A percentile compares a stretch with the other conserved stretches of the same genome.
Evolutionary conservation across 179 eudicot species (phyloP).

Genomic region (Actinidia arguta): DNA sequence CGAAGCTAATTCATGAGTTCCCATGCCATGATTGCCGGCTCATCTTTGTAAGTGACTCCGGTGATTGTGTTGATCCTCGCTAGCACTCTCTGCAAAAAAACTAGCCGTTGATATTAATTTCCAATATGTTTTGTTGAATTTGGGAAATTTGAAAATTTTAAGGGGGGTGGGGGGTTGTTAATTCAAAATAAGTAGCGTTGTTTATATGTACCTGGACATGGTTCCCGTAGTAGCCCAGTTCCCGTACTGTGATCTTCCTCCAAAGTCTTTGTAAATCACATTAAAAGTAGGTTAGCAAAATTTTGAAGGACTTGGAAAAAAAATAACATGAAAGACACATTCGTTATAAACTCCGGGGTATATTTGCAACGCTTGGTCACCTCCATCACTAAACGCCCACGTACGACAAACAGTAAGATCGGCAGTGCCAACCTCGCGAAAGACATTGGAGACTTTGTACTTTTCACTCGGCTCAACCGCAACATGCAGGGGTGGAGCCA

Average conservation of each 20-base stretch:
- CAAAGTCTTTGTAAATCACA: constrained; percentile 32
- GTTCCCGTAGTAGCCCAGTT: constrained; percentile 38
- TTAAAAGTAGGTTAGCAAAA: background rate
- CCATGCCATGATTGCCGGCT: constrained; percentile 46
- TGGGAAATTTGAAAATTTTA: no score
- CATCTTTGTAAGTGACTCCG: constrained; percentile 32
- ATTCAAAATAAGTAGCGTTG: no score
- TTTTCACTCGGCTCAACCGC: constrained; percentile 22
- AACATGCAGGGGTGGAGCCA: no score
- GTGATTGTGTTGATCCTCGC: constrained; percentile 37
- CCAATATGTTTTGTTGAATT: no score
- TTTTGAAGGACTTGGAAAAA: no score
- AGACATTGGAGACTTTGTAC: constrained; percentile 17
- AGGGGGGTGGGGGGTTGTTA: no score
- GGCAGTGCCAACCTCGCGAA: constrained; percentile 8
- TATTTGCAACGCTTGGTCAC: constrained; percentile 25
- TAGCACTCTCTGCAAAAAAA: constrained; percentile 30
- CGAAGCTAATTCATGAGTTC: constrained; percentile 47
- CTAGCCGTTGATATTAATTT: no score
- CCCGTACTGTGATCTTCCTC: constrained; percentile 34
- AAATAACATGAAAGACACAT: constrained; percentile 29
- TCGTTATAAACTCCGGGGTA: constrained; percentile 33
- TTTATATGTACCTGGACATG: constrained; percentile 17
- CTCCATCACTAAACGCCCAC: constrained; percentile 44
- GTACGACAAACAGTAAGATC: constrained; percentile 29